Percentiles rank a stretch among this genome's conserved stretches.
These are phyloP conservation scores for Lenwebbia sp. DNA, from an alignment of 345 rosid genomes.

Conservation along the genomic window DNA sequence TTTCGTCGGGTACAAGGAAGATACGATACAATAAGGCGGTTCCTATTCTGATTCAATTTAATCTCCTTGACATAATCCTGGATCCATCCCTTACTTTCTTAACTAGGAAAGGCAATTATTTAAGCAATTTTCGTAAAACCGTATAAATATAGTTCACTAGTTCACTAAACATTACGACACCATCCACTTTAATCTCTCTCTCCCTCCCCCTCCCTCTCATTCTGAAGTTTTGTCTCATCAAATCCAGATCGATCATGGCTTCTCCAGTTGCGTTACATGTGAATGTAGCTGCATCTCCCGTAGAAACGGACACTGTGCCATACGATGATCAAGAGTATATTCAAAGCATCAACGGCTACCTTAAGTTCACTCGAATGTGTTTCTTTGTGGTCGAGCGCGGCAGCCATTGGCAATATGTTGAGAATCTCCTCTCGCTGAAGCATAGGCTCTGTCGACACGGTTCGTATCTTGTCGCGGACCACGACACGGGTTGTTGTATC, in stretches of 20 bases:
- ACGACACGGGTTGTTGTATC: not conserved
- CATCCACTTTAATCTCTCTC: not conserved
- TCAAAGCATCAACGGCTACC: not conserved
- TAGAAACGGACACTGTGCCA: not conserved
- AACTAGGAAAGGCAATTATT: not conserved
- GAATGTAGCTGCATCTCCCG: not conserved
- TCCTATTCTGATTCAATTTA: not conserved
- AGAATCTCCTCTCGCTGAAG: not conserved
- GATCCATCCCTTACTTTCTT: not conserved
- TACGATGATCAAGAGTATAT: not conserved
- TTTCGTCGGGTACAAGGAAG: too few relatives aligned
- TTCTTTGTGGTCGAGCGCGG: not conserved
- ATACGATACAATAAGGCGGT: too few relatives aligned
- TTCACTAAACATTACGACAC: too few relatives aligned
- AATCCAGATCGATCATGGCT: not conserved
- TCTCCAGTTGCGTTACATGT: not conserved
- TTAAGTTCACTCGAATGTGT: not conserved
- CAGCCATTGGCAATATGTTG: not conserved
- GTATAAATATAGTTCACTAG: not conserved
- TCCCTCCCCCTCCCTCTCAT: not conserved
- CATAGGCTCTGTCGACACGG: not conserved
- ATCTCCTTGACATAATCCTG: not conserved
- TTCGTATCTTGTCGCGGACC: not conserved
- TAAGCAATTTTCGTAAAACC: not conserved
- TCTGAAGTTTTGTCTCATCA: not conserved